A percentile compares a stretch with the other conserved stretches of the same genome.
Evolutionary conservation across 2,329 filamentous ascomycete species (phyloP).

Genomic region (Diaporthe velutina): DNA sequence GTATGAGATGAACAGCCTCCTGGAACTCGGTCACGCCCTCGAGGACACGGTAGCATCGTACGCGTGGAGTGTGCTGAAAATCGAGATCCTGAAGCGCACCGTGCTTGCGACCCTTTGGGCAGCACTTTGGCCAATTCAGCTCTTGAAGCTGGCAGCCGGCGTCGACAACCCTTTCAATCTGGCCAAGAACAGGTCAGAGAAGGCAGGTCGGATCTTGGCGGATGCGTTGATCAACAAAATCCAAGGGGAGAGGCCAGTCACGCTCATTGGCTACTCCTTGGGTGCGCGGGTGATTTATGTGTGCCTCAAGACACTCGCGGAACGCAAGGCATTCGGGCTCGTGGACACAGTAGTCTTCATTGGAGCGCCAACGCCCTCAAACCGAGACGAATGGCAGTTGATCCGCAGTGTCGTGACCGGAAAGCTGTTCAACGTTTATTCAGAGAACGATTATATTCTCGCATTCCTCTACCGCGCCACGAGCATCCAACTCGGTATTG

Average conservation of each 20-base stretch:
- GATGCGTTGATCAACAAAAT: conserved; percentile 86
- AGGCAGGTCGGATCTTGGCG: conserved; percentile 83
- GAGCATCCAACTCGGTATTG: conserved; percentile 84
- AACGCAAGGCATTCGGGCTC: conserved; percentile 84
- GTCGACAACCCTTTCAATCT: conserved; percentile 88
- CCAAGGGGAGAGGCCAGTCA: conserved; percentile 85
- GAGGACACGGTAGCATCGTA: conserved; percentile 78
- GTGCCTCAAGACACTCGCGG: conserved; percentile 81
- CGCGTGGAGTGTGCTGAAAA: conserved; percentile 80
- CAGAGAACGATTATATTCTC: conserved; percentile 87
- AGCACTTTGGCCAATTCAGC: conserved; percentile 77
- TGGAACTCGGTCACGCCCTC: conserved; percentile 82
- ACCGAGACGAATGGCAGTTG: conserved; percentile 78
- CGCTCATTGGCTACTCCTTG: conserved; percentile 84
- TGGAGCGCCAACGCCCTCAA: conserved; percentile 82
- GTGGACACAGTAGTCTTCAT: conserved; percentile 88
- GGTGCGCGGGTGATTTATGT: conserved; percentile 86
- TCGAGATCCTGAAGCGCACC: conserved; percentile 80
- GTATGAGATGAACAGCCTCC: conserved; percentile 83
- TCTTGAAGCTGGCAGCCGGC: conserved; percentile 75
- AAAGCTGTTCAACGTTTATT: conserved; percentile 88
- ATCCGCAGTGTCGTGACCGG: conserved; percentile 85
- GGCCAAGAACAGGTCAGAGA: conserved; percentile 81
- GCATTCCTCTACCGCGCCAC: conserved; percentile 89
- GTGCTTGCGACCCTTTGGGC: conserved; percentile 77